phyloP scores from a whole-genome alignment of 805 yeast species.

The Zygotorulaspora danielsina region DNA sequence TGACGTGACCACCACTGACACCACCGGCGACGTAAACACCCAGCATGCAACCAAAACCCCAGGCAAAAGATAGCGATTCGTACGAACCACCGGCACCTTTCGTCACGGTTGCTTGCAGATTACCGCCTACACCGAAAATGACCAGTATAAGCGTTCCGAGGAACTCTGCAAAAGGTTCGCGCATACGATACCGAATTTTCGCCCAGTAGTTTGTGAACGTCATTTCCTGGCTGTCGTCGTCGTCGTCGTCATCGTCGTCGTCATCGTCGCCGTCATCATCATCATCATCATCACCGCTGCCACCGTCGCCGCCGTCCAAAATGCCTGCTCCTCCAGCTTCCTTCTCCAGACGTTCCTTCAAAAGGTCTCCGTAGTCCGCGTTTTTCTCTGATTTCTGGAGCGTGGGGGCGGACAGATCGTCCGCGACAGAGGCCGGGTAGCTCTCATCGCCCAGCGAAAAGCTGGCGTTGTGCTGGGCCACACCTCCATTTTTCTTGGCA shows the following conservation, averaged over 20 bases:
- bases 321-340: slow-evolving; percentile 2
- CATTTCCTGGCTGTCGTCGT: slow-evolving; percentile 8
- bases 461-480: slow-evolving; percentile 9
- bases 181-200: slow-evolving; percentile 15
- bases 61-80: slow-evolving; percentile 39
- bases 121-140: slow-evolving; percentile 45
- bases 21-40: slow-evolving; percentile 46
- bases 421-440: slow-evolving; percentile 12
- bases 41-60: slow-evolving; percentile 47
- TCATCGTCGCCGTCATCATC: slow-evolving; percentile 6
- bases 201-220: slow-evolving; percentile 20
- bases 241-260: slow-evolving; percentile 9
- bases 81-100: slow-evolving; percentile 36
- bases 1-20: slow-evolving; percentile 46
- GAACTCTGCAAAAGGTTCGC: slow-evolving; percentile 46
- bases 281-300: slow-evolving; percentile 2
- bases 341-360: slow-evolving; percentile 5
- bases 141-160: slow-evolving; percentile 41
- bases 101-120: slow-evolving; percentile 40
- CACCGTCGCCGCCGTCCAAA: slow-evolving; percentile 6
- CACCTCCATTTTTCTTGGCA: not conserved
- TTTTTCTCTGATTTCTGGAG: not conserved
- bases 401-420: slow-evolving; percentile 2
- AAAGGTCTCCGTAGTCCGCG: not conserved
- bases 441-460: slow-evolving; percentile 17